Percentiles rank a stretch among this genome's conserved stretches.
Conservation (phyloP, 495 filamentous ascomycete species). For the Annulohypoxylon nitens region DNA sequence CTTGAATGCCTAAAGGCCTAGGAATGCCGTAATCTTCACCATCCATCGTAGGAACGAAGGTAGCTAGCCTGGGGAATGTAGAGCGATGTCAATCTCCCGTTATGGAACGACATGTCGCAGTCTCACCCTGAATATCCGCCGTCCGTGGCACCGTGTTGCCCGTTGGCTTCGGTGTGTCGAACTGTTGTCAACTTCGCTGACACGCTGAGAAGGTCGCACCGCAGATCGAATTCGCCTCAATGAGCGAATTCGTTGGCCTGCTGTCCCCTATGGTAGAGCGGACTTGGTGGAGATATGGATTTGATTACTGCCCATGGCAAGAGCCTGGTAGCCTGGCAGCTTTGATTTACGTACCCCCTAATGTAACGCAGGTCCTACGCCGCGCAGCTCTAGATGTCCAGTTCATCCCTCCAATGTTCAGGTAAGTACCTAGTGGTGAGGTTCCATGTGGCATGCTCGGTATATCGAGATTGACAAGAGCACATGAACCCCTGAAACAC, state of each 20-base stretch:
- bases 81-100: slow-evolving; percentile 39
- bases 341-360: slow-evolving; percentile 32
- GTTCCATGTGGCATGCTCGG: slow-evolving; percentile 1
- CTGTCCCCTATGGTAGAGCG: slow-evolving; percentile 10
- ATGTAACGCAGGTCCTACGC: slow-evolving; percentile 32
- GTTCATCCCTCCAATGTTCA: slow-evolving; percentile 22
- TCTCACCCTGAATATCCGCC: slow-evolving; percentile 38
- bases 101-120: slow-evolving; percentile 46
- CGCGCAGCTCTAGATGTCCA: slow-evolving; percentile 15
- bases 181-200: slow-evolving; percentile 37
- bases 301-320: slow-evolving; percentile 27
- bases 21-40: slow-evolving; percentile 47
- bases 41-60: slow-evolving; percentile 30
- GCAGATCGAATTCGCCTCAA: slow-evolving; percentile 46
- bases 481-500: slow-evolving; percentile 38
- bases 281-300: not conserved
- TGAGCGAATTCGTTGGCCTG: slow-evolving; percentile 39
- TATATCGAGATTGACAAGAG: slow-evolving; percentile 16
- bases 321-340: slow-evolving; percentile 21
- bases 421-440: slow-evolving; percentile 1
- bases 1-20: slow-evolving; percentile 18
- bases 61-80: slow-evolving; percentile 41
- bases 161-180: slow-evolving; percentile 43
- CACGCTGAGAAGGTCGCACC: slow-evolving; percentile 40
- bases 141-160: slow-evolving; percentile 36